Evolutionary conservation across 257 asterid species (phyloP).

Genomic region (Cruciata laevipes): DNA sequence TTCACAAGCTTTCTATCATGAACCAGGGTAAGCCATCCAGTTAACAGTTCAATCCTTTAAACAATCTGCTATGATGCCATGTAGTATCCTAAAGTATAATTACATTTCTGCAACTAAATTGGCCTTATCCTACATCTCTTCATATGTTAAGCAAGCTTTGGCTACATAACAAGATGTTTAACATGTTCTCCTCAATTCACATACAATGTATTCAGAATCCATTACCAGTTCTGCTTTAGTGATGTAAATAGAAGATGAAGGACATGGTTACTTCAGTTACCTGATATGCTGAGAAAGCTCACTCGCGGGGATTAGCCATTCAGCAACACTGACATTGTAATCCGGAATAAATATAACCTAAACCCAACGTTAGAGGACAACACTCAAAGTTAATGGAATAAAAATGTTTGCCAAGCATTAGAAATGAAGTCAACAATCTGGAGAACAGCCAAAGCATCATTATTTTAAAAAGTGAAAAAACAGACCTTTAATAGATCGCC

Average conservation of each 20-base stretch:
- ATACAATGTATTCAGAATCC: neutral
- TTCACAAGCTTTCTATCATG: neutral
- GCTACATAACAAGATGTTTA: neutral
- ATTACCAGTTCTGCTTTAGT: neutral
- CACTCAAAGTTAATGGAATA: neutral
- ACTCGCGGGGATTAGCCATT: slow-evolving; percentile 69
- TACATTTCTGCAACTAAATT: neutral
- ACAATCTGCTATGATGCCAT: neutral
- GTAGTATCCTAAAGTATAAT: neutral
- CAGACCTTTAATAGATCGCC: slow-evolving; percentile 51
- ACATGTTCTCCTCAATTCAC: neutral
- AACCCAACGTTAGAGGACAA: slow-evolving; percentile 12
- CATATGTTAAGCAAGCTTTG: neutral
- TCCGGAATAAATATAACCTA: slow-evolving; percentile 78
- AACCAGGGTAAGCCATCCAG: neutral
- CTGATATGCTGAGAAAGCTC: slow-evolving; percentile 88
- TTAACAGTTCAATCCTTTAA: neutral
- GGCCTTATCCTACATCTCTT: neutral
- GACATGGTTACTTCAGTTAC: slow-evolving; percentile 23
- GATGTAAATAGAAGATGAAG: neutral
- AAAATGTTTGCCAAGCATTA: slow-evolving; percentile 4
- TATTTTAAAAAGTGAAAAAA: slow-evolving; percentile 1
- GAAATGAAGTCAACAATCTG: neutral
- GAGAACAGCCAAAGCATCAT: slow-evolving; percentile 6
- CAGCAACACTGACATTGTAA: slow-evolving; percentile 84